phyloP scores from a whole-genome alignment of 2,329 filamentous ascomycete species.

The Ophiosphaerella korrae region DNA sequence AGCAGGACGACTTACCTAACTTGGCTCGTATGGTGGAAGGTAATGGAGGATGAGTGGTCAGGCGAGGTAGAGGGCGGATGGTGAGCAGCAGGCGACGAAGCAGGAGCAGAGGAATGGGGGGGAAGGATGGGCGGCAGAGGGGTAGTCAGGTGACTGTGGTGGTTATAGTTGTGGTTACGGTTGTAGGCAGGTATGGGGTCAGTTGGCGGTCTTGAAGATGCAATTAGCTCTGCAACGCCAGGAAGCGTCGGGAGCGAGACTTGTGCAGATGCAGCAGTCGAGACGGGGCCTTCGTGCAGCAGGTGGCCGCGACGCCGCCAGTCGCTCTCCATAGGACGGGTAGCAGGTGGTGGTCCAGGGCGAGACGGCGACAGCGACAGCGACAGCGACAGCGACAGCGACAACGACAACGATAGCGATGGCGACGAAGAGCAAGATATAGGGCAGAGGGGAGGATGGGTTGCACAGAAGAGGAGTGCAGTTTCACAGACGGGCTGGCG shows the following conservation, averaged over 20 bases:
- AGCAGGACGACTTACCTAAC: constrained; percentile 16
- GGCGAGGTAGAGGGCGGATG: not conserved
- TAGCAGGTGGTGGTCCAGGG: no score
- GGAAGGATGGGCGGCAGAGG: constrained; percentile 12
- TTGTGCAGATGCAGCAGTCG: not conserved
- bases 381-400: not conserved
- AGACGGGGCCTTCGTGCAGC: constrained; percentile 9
- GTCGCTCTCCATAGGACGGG: constrained; percentile 18
- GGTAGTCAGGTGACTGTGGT: constrained; percentile 4
- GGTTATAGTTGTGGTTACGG: constrained; percentile 10
- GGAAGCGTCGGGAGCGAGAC: constrained; percentile 21
- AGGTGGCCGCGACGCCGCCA: constrained; percentile 16
- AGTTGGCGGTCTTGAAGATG: constrained; percentile 16
- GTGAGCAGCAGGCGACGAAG: constrained; percentile 6
- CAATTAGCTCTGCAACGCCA: constrained; percentile 31
- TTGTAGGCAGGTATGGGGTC: constrained; percentile 17
- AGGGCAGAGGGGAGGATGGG: not conserved
- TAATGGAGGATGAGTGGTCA: constrained; percentile 8
- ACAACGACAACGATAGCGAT: not conserved
- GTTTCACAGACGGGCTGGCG: constrained; percentile 2
- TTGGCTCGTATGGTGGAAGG: constrained; percentile 18
- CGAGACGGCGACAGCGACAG: not conserved
- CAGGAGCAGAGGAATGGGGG: constrained; percentile 4
- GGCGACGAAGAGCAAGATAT: not conserved
- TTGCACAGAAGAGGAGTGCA: constrained; percentile 2